Evolutionary conservation across 1,284 basidiomycete genomes (phyloP), one percentile per base, ranked within the genome.

Genomic region (Pseudozyma flocculosa): DNA sequence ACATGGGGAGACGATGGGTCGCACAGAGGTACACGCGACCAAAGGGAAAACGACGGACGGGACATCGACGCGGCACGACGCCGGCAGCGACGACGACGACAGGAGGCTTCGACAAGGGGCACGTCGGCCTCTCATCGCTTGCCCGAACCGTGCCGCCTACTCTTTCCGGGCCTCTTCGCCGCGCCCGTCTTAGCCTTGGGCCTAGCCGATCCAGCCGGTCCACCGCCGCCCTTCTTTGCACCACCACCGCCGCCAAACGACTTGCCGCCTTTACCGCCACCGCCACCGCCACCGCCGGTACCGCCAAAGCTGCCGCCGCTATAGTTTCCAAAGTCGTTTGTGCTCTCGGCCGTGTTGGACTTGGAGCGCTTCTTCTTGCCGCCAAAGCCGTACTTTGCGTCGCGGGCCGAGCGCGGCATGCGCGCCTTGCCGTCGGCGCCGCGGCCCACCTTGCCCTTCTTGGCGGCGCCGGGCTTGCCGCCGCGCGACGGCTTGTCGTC

Each of bases 321-420:
- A 13, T 34, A 34, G 32, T 17, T 34, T 9, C 67, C 56, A 24
- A 69, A 63, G n/a, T 74, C 66, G 48, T 75, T 69, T 21, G 73
- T 72, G 18, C 63, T 67, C 48, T 75, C 74, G 10, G 66, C 60
- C 2, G 72, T 73, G 55, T 78, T 78, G 46, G 57, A 61, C 52
- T 78, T 76, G 24, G 54, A 37, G 47, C 67, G 56, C 37, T 61
- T 60, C 48, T 76, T 76, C 65, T 72, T 75, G 23, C 74, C 74
- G 10, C 75, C 74, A 36, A 69, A 72, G 4, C 75, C 75, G 44
- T 67, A 78, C 50, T 74, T 73, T 30, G 65, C 58, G 43, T 78
- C 67, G 14, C 74, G 54, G 2, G 68, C 61, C 9, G 52, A 39
- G 3, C 75, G 48, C 4, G 68, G 68, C 74, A 75, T 78, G 39